These are phyloP conservation scores for Chaetomiaceae sp. DNA, from an alignment of 2,329 filamentous ascomycete species.

Conservation along the genomic window DNA sequence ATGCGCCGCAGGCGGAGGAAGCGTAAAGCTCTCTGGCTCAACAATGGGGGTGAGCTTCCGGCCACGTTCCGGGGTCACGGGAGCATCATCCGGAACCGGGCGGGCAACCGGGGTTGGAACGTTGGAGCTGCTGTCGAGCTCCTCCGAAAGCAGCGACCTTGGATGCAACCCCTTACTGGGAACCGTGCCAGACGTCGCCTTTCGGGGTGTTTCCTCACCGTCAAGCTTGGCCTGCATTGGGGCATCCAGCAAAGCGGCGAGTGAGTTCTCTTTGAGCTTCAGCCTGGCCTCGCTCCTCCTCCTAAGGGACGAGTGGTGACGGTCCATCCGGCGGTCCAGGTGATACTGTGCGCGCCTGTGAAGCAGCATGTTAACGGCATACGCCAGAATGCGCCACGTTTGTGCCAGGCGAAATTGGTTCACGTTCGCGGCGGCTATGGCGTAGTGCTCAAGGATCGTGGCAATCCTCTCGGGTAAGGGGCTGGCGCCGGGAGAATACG, in stretches of 20 bases:
- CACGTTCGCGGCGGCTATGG: slow-evolving; percentile 51
- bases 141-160: slow-evolving; percentile 48
- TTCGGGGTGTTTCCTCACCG: slow-evolving; percentile 37
- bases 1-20: slow-evolving; percentile 44
- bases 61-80: slow-evolving; percentile 19
- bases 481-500: slow-evolving; percentile 33
- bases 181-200: slow-evolving; percentile 31
- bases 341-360: slow-evolving; percentile 53
- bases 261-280: slow-evolving; percentile 27
- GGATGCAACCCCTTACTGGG: slow-evolving; percentile 32
- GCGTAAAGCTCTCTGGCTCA: slow-evolving; percentile 46
- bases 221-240: slow-evolving; percentile 10
- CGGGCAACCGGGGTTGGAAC: slow-evolving; percentile 55
- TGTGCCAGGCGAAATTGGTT: slow-evolving; percentile 57
- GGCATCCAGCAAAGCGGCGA: slow-evolving; percentile 25
- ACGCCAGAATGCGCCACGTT: slow-evolving; percentile 58
- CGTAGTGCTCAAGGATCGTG: slow-evolving; percentile 52
- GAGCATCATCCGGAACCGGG: slow-evolving; percentile 40
- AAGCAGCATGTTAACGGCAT: slow-evolving; percentile 51
- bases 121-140: slow-evolving; percentile 60
- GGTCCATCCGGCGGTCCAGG: slow-evolving; percentile 43
- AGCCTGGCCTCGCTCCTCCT: slow-evolving; percentile 30
- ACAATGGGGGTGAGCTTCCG: slow-evolving; percentile 44
- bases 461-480: slow-evolving; percentile 44
- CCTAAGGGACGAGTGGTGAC: slow-evolving; percentile 27